Percentiles rank a stretch among this genome's conserved stretches.
phyloP scores from a whole-genome alignment of 2,329 filamentous ascomycete genomes.

The Colletotrichum sp. region DNA sequence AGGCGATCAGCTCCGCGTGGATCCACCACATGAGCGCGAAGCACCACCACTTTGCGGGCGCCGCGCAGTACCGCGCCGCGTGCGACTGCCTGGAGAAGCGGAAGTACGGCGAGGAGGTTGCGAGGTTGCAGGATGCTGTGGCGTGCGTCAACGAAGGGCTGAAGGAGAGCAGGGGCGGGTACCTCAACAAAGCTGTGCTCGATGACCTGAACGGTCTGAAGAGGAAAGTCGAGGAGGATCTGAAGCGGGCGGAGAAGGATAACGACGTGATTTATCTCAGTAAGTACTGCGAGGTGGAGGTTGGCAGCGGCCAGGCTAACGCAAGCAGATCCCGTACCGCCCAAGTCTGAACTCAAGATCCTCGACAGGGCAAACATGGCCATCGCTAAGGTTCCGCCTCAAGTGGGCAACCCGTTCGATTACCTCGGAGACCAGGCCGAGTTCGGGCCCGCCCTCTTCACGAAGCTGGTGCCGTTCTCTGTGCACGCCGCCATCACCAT shows the following conservation, averaged over 20 bases:
- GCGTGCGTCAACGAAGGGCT: slow-evolving; percentile 84
- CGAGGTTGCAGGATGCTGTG: slow-evolving; percentile 81
- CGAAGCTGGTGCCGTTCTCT: slow-evolving; percentile 91
- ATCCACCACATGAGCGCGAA: slow-evolving; percentile 98
- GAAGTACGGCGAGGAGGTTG: slow-evolving; percentile 94
- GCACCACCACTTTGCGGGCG: slow-evolving; percentile 95
- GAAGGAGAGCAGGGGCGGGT: slow-evolving; percentile 75
- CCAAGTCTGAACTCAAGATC: slow-evolving; percentile 85
- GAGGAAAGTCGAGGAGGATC: slow-evolving; percentile 79
- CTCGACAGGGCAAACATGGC: slow-evolving; percentile 93
- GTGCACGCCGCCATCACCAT: slow-evolving; percentile 95
- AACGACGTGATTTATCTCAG: slow-evolving; percentile 95
- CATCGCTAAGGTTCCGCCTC: slow-evolving; percentile 75
- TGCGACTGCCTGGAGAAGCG: slow-evolving; percentile 92
- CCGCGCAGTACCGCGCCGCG: slow-evolving; percentile 90
- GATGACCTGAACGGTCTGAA: slow-evolving; percentile 86
- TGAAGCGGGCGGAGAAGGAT: slow-evolving; percentile 93
- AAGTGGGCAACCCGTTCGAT: slow-evolving; percentile 80
- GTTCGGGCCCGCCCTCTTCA: slow-evolving; percentile 85
- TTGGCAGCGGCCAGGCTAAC: slow-evolving; percentile 30
- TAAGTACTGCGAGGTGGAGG: slow-evolving; percentile 39
- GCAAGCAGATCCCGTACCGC: slow-evolving; percentile 72
- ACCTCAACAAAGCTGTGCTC: slow-evolving; percentile 81
- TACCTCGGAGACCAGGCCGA: slow-evolving; percentile 81
- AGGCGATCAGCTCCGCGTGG: slow-evolving; percentile 91